Percentiles rank a stretch among this genome's conserved stretches.
Evolutionary conservation across 352 stramenopile species (phyloP).

Genomic region (Globisporangium camurandrum): DNA sequence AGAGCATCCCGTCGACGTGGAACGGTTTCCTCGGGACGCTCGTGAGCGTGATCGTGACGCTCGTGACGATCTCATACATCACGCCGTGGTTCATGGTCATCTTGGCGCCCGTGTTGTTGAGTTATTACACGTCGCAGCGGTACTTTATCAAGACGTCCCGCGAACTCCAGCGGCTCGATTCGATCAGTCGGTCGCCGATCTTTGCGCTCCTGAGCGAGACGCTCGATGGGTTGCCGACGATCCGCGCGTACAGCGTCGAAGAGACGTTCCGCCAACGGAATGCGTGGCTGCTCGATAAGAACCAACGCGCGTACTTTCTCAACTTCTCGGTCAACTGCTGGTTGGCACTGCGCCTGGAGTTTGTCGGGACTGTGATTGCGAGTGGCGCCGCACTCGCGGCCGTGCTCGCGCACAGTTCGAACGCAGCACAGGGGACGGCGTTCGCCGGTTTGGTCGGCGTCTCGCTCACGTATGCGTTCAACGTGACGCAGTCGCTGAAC

Average conservation of each 20-base stretch:
- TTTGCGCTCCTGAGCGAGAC: constrained; percentile 94
- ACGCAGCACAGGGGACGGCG: constrained; percentile 22
- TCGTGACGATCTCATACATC: constrained; percentile 64
- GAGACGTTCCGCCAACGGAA: constrained; percentile 21
- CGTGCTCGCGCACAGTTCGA: constrained; percentile 41
- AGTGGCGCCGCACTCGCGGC: constrained; percentile 42
- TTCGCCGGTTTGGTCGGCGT: constrained; percentile 62
- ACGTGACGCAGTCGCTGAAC: constrained; percentile 68
- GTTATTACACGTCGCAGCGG: constrained; percentile 71
- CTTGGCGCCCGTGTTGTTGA: constrained; percentile 57
- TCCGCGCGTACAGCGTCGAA: constrained; percentile 76
- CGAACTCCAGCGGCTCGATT: constrained; percentile 95
- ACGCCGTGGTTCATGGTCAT: constrained; percentile 68
- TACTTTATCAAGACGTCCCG: constrained; percentile 91
- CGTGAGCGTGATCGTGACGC: constrained; percentile 52
- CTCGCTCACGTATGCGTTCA: constrained; percentile 76
- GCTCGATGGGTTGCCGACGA: constrained; percentile 91
- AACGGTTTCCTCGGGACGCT: constrained; percentile 66
- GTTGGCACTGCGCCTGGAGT: constrained; percentile 68
- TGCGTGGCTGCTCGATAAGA: constrained; percentile 21
- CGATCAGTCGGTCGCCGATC: constrained; percentile 89
- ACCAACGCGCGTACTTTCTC: constrained; percentile 68
- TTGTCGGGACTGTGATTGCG: constrained; percentile 56
- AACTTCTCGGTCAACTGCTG: constrained; percentile 75
- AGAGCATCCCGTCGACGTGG: constrained; percentile 60